phyloP scores from a whole-genome alignment of 225 moss, liverwort and hornwort species.

The Thuidium tamariscinum region DNA sequence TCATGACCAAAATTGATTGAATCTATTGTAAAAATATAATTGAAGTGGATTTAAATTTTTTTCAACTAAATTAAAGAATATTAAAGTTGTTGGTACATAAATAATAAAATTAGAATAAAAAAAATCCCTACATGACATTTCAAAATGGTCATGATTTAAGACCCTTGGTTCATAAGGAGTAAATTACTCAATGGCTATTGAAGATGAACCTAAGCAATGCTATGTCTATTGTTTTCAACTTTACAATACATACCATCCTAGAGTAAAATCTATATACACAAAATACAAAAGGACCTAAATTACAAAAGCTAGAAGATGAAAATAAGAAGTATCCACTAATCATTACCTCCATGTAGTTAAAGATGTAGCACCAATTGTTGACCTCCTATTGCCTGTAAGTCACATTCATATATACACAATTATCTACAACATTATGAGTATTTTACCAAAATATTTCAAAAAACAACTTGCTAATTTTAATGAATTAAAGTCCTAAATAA shows the following conservation, averaged over 20 bases:
- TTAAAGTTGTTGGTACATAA: not conserved
- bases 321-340: not conserved
- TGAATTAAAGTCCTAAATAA: not conserved
- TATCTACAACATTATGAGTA: not conserved
- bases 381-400: slow-evolving; percentile 16
- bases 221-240: not conserved
- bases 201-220: not conserved
- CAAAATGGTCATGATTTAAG: rapidly evolving
- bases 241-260: not conserved
- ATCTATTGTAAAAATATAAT: not conserved
- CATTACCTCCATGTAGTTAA: slow-evolving; percentile 29
- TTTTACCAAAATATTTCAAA: not conserved
- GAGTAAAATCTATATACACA: not conserved
- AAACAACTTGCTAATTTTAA: not conserved
- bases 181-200: not conserved
- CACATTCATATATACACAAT: not conserved
- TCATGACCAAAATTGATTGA: not conserved
- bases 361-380: slow-evolving; percentile 1
- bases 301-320: not conserved
- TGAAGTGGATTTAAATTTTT: not conserved
- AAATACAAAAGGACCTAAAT: not conserved
- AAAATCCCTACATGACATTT: not conserved
- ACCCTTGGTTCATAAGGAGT: not conserved
- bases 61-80: not conserved
- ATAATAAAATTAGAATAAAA: not conserved